Evolutionary conservation across 768 basidiomycete species (phyloP).

Genomic region (Leucocoprinus leucothites): DNA sequence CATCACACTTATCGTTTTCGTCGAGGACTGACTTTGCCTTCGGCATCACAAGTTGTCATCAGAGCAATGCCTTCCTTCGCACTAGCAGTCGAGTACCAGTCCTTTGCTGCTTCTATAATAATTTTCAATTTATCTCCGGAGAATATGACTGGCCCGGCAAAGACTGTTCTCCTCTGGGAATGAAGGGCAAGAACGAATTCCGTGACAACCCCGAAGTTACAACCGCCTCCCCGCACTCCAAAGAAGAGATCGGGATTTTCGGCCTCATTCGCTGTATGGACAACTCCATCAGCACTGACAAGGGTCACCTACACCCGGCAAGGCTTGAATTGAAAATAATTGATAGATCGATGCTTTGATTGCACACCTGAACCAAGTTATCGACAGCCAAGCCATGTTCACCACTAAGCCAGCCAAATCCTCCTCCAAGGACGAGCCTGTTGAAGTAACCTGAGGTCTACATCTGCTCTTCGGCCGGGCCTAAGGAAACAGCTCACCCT

Average conservation of each 20-base stretch:
- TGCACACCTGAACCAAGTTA: slow-evolving; percentile 37
- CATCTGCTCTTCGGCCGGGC: no score
- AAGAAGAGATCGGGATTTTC: slow-evolving; percentile 48
- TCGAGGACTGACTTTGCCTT: slow-evolving; percentile 28
- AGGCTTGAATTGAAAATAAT: no score
- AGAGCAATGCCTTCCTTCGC: slow-evolving; percentile 37
- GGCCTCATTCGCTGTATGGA: slow-evolving; percentile 31
- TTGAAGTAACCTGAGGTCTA: not conserved
- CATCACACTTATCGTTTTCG: not conserved
- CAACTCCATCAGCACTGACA: slow-evolving; percentile 41
- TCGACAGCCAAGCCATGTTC: slow-evolving; percentile 46
- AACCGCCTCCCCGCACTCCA: slow-evolving; percentile 49
- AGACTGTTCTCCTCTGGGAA: slow-evolving; percentile 49
- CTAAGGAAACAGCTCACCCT: slow-evolving; percentile 32
- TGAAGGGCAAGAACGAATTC: slow-evolving; percentile 49
- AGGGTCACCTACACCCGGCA: slow-evolving; percentile 33
- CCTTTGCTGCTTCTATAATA: slow-evolving; percentile 25
- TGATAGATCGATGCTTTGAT: no score
- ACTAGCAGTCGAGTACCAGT: slow-evolving; percentile 36
- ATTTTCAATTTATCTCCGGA: slow-evolving; percentile 25
- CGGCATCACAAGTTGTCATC: slow-evolving; percentile 32
- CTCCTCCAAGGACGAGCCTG: slow-evolving; percentile 52
- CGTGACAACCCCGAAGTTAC: slow-evolving; percentile 54
- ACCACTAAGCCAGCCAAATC: slow-evolving; percentile 49
- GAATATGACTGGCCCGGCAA: slow-evolving; percentile 38